These are phyloP conservation scores for Pleurotus salmoneostramineus DNA, from an alignment of 768 basidiomycete species.

Conservation along the genomic window DNA sequence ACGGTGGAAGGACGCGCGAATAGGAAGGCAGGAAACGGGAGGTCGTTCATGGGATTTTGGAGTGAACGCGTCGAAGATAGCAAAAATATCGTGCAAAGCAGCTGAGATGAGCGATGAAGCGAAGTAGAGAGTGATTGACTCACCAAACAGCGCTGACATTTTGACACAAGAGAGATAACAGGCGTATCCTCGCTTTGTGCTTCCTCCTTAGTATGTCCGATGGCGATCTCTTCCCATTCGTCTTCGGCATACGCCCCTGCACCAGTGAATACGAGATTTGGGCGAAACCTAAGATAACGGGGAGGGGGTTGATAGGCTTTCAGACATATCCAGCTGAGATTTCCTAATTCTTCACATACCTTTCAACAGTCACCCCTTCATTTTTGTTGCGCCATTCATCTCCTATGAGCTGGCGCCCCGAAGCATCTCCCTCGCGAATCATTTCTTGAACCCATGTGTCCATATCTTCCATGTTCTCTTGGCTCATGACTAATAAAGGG, in stretches of 20 bases:
- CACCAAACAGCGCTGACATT: conserved; percentile 72
- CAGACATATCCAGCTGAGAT: neutral
- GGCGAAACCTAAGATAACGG: conserved; percentile 53
- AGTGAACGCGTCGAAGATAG: conserved; percentile 4
- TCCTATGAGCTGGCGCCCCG: conserved; percentile 42
- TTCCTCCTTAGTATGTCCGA: conserved; percentile 26
- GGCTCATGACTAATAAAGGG: conserved; percentile 63
- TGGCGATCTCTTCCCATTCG: conserved; percentile 55
- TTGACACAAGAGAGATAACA: conserved; percentile 56
- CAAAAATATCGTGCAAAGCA: conserved; percentile 1
- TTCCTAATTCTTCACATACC: conserved; percentile 33
- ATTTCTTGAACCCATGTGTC: conserved; percentile 34
- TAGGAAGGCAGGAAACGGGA: neutral
- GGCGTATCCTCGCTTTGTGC: conserved; percentile 27
- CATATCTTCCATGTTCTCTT: conserved; percentile 57
- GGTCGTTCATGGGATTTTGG: neutral
- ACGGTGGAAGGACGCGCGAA: neutral
- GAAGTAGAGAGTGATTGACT: conserved; percentile 16
- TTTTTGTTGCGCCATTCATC: conserved; percentile 47
- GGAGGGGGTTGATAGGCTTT: conserved; percentile 4
- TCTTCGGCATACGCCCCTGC: conserved; percentile 73
- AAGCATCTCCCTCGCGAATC: conserved; percentile 1
- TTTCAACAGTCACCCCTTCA: conserved; percentile 45
- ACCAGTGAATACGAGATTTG: conserved; percentile 70
- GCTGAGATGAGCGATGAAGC: neutral